These are phyloP conservation scores for Paramecium caudatum DNA, from an alignment of 73 alveolate species.

Conservation along the genomic window DNA sequence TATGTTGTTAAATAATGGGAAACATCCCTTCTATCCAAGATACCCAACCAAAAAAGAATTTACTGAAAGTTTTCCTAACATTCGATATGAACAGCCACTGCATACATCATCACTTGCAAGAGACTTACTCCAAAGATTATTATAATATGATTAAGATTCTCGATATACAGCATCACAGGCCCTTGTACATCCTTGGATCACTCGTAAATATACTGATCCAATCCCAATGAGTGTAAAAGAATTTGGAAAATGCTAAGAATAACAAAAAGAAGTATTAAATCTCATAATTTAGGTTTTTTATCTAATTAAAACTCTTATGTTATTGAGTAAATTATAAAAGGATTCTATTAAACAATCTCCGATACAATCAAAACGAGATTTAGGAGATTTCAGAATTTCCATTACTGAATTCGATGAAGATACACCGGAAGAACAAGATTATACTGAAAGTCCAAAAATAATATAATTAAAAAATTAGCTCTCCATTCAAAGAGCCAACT, in stretches of 20 bases:
- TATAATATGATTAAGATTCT: constrained; percentile 7
- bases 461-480: neutral
- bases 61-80: constrained; percentile 3
- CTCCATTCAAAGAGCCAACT: neutral
- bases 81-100: neutral
- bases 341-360: constrained; percentile 24
- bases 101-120: constrained; percentile 34
- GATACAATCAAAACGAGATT: constrained; percentile 4
- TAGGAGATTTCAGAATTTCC: constrained; percentile 6
- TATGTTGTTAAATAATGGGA: constrained; percentile 69
- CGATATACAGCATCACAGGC: constrained; percentile 68
- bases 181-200: constrained; percentile 72
- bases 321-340: neutral
- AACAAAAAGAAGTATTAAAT: neutral
- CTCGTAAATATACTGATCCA: constrained; percentile 52
- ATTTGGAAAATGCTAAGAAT: neutral
- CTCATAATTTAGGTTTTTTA: neutral
- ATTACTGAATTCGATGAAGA: constrained; percentile 34
- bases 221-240: constrained; percentile 71
- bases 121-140: constrained; percentile 69
- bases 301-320: neutral
- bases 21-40: constrained; percentile 73
- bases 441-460: constrained; percentile 25
- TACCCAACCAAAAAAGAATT: neutral
- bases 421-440: neutral